These are phyloP conservation scores for Ophiorrhiza pumila DNA, from an alignment of 257 asterid species.

Conservation along the genomic window DNA sequence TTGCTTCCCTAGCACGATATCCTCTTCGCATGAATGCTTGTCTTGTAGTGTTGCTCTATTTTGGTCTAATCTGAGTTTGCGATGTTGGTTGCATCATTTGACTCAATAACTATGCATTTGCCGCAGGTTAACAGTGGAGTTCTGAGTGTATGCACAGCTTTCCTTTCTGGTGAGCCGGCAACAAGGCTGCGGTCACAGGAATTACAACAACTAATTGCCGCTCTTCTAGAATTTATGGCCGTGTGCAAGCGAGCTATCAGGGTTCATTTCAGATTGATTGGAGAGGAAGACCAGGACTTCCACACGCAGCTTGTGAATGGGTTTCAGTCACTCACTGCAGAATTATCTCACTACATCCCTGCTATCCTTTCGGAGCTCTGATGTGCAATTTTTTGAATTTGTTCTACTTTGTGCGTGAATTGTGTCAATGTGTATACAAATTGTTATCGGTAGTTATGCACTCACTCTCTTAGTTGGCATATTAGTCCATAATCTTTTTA, in stretches of 20 bases:
- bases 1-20: background rate
- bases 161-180: constrained; percentile 99
- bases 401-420: background rate
- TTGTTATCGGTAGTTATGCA: constrained; percentile 6
- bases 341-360: constrained; percentile 95
- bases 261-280: constrained; percentile 87
- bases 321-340: constrained; percentile 98
- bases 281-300: constrained; percentile 97
- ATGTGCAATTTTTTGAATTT: constrained; percentile 8
- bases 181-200: constrained; percentile 97
- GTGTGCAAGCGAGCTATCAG: constrained; percentile 98
- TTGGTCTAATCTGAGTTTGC: background rate
- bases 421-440: constrained; percentile 12
- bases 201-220: constrained; percentile 92
- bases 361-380: constrained; percentile 98
- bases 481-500: background rate
- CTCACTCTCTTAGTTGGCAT: background rate
- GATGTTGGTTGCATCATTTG: background rate
- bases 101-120: background rate
- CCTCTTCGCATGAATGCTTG: background rate
- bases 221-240: constrained; percentile 97
- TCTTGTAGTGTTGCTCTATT: background rate
- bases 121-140: constrained; percentile 97
- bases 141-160: constrained; percentile 95
- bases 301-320: constrained; percentile 98